A percentile compares a stretch with the other conserved stretches of the same genome.
These are phyloP conservation scores for Phaeosphaeria sp. DNA, from an alignment of 2,329 filamentous ascomycete species.

Conservation along the genomic window DNA sequence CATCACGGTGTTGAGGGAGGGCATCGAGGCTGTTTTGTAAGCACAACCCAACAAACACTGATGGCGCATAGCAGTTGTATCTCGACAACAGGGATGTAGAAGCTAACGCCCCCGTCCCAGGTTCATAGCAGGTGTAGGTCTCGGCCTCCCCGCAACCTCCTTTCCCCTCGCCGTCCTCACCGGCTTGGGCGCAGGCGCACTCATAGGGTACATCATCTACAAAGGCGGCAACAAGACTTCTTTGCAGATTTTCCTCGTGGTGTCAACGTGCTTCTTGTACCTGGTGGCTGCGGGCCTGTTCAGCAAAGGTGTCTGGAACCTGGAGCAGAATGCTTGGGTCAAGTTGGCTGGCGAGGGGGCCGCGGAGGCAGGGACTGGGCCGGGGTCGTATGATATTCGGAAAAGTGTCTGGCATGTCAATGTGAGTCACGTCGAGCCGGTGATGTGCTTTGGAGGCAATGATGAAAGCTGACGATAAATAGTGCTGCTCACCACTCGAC, in stretches of 20 bases:
- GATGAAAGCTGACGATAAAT: neutral
- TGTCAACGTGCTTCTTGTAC: constrained; percentile 83
- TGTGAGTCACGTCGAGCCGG: constrained; percentile 53
- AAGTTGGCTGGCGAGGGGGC: constrained; percentile 68
- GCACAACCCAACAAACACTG: too few species aligned
- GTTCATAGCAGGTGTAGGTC: constrained; percentile 83
- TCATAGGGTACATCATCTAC: constrained; percentile 78
- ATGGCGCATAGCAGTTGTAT: too few species aligned
- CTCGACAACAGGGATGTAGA: neutral
- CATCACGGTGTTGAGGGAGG: constrained; percentile 85
- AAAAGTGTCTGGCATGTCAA: constrained; percentile 85
- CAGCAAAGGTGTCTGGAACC: constrained; percentile 75
- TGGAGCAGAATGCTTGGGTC: constrained; percentile 74
- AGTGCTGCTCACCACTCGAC: constrained; percentile 78
- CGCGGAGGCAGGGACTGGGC: constrained; percentile 67
- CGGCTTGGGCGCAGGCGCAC: constrained; percentile 70
- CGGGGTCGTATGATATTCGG: constrained; percentile 80
- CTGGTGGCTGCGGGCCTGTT: constrained; percentile 84
- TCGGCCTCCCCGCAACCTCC: constrained; percentile 74
- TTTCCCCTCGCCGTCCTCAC: constrained; percentile 79
- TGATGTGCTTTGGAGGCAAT: neutral
- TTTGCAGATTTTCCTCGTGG: constrained; percentile 79
- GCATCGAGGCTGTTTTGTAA: constrained; percentile 78
- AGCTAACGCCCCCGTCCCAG: constrained; percentile 2
- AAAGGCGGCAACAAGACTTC: constrained; percentile 71